These are phyloP conservation scores for Fomitiporia mediterranea DNA, from an alignment of 1,284 basidiomycete species.

Conservation along the genomic window DNA sequence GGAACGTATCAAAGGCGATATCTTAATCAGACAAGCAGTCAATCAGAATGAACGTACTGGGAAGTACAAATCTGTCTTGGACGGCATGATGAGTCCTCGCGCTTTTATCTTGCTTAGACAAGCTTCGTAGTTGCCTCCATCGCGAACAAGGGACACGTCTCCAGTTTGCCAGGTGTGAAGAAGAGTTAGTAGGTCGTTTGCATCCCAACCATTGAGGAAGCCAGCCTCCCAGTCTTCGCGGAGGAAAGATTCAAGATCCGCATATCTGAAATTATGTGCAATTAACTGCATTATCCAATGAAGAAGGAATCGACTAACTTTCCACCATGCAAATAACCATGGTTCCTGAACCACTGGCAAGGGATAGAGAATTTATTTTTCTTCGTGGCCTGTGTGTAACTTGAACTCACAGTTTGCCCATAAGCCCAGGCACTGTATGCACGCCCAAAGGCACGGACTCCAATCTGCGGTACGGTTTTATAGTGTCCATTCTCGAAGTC, in stretches of 20 bases:
- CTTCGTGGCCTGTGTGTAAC: not conserved
- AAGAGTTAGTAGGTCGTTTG: constrained; percentile 50
- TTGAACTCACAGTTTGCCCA: constrained; percentile 42
- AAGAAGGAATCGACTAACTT: constrained; percentile 28
- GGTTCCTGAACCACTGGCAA: constrained; percentile 51
- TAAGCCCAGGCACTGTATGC: constrained; percentile 60
- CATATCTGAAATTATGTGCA: constrained; percentile 31
- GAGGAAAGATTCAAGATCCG: constrained; percentile 46
- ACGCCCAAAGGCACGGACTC: constrained; percentile 51
- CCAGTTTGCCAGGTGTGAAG: constrained; percentile 53
- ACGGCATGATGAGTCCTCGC: constrained; percentile 52
- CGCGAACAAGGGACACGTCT: constrained; percentile 45
- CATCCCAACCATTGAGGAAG: constrained; percentile 47
- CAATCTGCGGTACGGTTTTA: constrained; percentile 41
- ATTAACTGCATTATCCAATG: constrained; percentile 8
- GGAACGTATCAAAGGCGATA: no score
- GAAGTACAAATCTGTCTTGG: constrained; percentile 58
- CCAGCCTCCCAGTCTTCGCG: constrained; percentile 48
- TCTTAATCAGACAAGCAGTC: not conserved
- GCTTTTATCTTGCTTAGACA: constrained; percentile 43
- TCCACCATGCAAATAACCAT: constrained; percentile 42
- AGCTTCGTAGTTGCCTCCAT: constrained; percentile 39
- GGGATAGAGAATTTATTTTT: not conserved
- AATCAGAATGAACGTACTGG: constrained; percentile 42
- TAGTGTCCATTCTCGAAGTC: constrained; percentile 57